Evolutionary conservation across 495 filamentous ascomycete genomes (phyloP), one percentile per base, ranked within the genome.

Genomic region (Geopyxis carbonaria): DNA sequence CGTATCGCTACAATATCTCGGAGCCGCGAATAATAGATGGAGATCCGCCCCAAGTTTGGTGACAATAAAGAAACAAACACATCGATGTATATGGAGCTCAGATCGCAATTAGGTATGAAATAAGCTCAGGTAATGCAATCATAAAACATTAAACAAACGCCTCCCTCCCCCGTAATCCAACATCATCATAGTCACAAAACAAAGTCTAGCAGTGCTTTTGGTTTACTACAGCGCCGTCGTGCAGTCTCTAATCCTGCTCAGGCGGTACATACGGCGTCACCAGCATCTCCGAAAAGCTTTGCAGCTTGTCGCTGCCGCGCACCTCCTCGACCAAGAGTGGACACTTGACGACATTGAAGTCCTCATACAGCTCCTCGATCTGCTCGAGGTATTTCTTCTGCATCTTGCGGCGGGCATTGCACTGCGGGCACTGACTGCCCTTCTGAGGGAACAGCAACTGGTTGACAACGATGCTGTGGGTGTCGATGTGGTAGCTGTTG

Each of bases 341-440:
- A 81, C 94, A 93, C 64, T 83, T 84, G 31, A 99, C 87, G 22
- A 99, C 87, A 58, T 99, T 93, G 60, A 99, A 99, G 57, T 99
- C 89, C 47, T 94, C 86, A 51, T 99, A 99, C 34, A 99, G 61
- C 65, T 99, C 91, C 61, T 93, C 84, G 45, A 95, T 95, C 65
- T 99, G 89, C 51, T 93, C 87, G 16, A 99, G 64, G 54, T 99
- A 99, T 61, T 99, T 99, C 74, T 87, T 91, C 66, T 99, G 89
- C 89, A 99, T 99, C 64, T 85, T 85, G 52, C 87, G 69, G 40
- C 89, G 66, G 20, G 89, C 81, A 51, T 83, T 93, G 60, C 89
- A 99, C 64, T 99, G 89, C 34, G 93, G 83, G 59, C 89, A 99
- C 22, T 72, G 68, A 51, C 76, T 89, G 16, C 76, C 78, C 44